Evolutionary conservation across 352 stramenopile species (phyloP), one percentile per base, ranked within the genome.

Genomic region (Phytophthora litchii): DNA sequence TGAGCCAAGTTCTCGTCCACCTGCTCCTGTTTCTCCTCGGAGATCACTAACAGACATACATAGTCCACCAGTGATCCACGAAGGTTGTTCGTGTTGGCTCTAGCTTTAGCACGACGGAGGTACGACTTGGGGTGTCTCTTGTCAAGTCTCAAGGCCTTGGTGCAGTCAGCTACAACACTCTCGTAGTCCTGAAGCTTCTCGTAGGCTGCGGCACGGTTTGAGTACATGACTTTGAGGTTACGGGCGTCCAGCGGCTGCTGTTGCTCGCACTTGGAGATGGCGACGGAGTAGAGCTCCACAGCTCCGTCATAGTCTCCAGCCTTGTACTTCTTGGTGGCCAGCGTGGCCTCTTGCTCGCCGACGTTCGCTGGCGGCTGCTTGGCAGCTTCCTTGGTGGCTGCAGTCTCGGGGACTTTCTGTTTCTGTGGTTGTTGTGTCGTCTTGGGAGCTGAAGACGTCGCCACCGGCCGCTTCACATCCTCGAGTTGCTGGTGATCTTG

Each of bases 201-300:
- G 54, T 86, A 89, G 29, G 84, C 82, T 2, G 84, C 81, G 0
- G 82, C 84, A 27, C 84, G 80, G 72, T 93, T 93, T 54, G 84
- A 90, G 63, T 85, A 93, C 81, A 93, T 91, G 56, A 93, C 84
- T 56, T 93, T 93, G 23, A 93, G 63, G 69, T 93, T 91, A 56
- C 80, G 78, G 44, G 69, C 70, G 55, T 92, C 81, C 32, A 87
- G 59, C 9, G 81, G 78, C 51, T 78, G 66, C 8, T 74, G 57
- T n/a, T 65, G 43, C 60, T 89, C 81, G 54, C 74, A 82, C 49
- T 86, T 76, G 8, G 58, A 54, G 61, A 93, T 93, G 20, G 84
- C 84, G 0, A 74, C 25, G 10, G 71, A 76, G 69, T 93, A 93
- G 17, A 91, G 78, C 54, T 87, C 69, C 38, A 93, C 74, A 23